Evolutionary conservation across 2,329 filamentous ascomycete species (phyloP), one percentile per base, ranked within the genome.

Genomic region (Zymoseptoria crescenta): DNA sequence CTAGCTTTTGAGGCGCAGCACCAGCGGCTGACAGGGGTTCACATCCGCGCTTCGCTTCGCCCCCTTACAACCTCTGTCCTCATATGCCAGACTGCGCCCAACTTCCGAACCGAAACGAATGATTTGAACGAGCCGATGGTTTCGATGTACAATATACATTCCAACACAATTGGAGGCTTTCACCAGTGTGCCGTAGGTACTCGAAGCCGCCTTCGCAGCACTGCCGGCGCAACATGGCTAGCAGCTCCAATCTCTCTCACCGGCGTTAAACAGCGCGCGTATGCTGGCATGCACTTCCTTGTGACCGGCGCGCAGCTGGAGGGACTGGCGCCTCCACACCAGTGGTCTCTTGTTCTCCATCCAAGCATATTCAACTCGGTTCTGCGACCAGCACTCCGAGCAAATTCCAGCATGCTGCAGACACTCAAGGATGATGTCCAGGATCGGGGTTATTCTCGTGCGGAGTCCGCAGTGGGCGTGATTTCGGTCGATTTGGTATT

Each of bases 401-500:
- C 78, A 80, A 9, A 80, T 73, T 4, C 77, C 77, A 24, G 76
- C 66, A 55, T 77, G 73, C 52, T 69, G 72, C 4, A 79, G 60
- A 21, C 71, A 70, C 27, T 73, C 72, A 59, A 83, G 79, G 29
- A 91, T 74, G 56, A 85, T 81, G 57, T 88, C 85, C 16, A 91
- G 72, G 3, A 88, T 79, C 7, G 87, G 86, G 48, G 88, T 74
- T 3, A 91, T 72, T 19, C 84, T 79, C 2, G 83, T 84, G 51
- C 87, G 78, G 45, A 89, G 77, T 1, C 88, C 88, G 68, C 88
- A 92, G 71, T 91, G 87, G 1, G 80, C 79, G 71, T 92, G 88
- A 68, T 90, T 79, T 64, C 81, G 81, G 72, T 92, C 87, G 60
- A 91, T 81, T 71, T 91, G 88, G 69, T 91, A 91, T 57, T 79